Conservation (phyloP, 2,329 filamentous ascomycete species). For the Exophiala sp. region DNA sequence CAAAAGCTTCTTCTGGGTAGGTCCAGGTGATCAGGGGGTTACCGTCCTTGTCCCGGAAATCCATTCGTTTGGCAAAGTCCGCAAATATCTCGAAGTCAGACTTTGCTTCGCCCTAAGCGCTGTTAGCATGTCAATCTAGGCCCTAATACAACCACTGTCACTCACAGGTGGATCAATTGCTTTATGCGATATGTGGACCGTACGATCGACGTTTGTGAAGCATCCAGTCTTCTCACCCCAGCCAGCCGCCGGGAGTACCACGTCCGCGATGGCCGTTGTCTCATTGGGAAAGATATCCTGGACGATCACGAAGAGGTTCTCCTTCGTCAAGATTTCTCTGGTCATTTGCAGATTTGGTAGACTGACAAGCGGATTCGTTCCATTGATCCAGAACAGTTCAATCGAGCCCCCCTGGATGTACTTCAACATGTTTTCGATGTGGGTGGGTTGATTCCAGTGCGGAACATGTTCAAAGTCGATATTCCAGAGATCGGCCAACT, state of each 20-base stretch:
- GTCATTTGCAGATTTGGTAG: constrained; percentile 35
- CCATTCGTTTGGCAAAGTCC: constrained; percentile 36
- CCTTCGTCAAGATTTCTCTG: constrained; percentile 33
- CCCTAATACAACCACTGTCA: background rate
- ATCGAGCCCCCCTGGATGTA: constrained; percentile 36
- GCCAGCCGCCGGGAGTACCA: constrained; percentile 37
- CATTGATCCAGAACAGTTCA: constrained; percentile 39
- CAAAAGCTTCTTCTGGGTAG: constrained; percentile 35
- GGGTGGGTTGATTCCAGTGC: constrained; percentile 40
- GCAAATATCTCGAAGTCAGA: constrained; percentile 38
- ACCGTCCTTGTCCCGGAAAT: constrained; percentile 36
- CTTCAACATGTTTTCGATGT: constrained; percentile 37
- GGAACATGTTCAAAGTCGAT: constrained; percentile 35
- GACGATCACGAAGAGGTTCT: constrained; percentile 34
- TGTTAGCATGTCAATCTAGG: too few species aligned
- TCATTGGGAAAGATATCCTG: constrained; percentile 41
- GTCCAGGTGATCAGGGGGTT: constrained; percentile 32
- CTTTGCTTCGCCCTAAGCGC: constrained; percentile 31
- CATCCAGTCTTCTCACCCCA: constrained; percentile 41
- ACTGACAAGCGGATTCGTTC: constrained; percentile 40
- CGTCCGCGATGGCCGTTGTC: constrained; percentile 37
- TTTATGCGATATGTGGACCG: constrained; percentile 38
- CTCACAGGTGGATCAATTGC: constrained; percentile 35
- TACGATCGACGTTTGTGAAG: constrained; percentile 40
- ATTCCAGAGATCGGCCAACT: constrained; percentile 38